phyloP scores from a whole-genome alignment of 2,329 filamentous ascomycete genomes.

The Diaporthe ilicicola region DNA sequence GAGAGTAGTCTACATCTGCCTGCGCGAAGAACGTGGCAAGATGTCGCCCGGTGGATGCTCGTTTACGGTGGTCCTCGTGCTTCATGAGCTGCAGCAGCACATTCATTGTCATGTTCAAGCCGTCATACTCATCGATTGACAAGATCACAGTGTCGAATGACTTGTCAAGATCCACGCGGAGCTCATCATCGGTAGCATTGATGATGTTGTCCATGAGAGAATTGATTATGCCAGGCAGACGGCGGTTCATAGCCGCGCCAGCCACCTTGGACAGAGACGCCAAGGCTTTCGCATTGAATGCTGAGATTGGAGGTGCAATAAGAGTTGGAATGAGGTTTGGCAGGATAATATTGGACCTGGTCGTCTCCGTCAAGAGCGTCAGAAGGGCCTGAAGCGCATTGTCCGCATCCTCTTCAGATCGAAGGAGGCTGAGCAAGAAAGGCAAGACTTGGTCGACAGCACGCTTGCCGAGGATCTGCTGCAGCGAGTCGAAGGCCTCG shows the following conservation, averaged over 20 bases:
- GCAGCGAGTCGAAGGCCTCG: conserved; percentile 94
- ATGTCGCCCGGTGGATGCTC: conserved; percentile 80
- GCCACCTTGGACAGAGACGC: conserved; percentile 94
- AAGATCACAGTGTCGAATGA: conserved; percentile 91
- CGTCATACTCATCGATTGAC: conserved; percentile 95
- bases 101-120: conserved; percentile 94
- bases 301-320: conserved; percentile 86
- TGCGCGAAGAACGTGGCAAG: conserved; percentile 86
- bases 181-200: conserved; percentile 75
- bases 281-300: conserved; percentile 93
- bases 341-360: conserved; percentile 93
- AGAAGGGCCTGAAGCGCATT: conserved; percentile 92
- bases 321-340: conserved; percentile 96
- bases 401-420: conserved; percentile 85
- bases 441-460: conserved; percentile 96
- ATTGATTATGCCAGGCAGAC: conserved; percentile 89
- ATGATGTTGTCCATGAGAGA: conserved; percentile 94
- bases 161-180: conserved; percentile 75
- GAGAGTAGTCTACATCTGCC: conserved; percentile 86
- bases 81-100: conserved; percentile 88
- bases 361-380: conserved; percentile 92
- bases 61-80: conserved; percentile 88
- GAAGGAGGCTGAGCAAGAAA: conserved; percentile 87
- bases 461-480: conserved; percentile 92
- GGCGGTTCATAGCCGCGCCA: conserved; percentile 87